phyloP scores from a whole-genome alignment of 2,329 filamentous ascomycete species.

The Colletotrichum sp. region DNA sequence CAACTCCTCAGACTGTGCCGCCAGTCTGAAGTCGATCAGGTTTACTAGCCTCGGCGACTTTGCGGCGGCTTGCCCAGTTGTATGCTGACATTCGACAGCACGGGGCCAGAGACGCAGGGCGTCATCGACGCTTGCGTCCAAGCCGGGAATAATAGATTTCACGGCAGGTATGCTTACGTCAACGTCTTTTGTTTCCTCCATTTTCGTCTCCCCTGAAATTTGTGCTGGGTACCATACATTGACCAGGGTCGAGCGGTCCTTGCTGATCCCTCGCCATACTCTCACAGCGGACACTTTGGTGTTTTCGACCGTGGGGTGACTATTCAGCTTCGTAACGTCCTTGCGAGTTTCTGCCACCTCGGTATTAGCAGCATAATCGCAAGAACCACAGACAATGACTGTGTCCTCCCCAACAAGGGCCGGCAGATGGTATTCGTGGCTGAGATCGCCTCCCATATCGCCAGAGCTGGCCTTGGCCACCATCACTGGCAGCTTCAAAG shows the following conservation, averaged over 20 bases:
- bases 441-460: conserved; percentile 92
- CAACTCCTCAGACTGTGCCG: conserved; percentile 26
- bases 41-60: conserved; percentile 31
- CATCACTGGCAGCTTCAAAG: conserved; percentile 82
- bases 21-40: conserved; percentile 37
- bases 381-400: conserved; percentile 76
- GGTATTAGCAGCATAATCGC: conserved; percentile 82
- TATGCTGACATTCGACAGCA: conserved; percentile 28
- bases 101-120: conserved; percentile 57
- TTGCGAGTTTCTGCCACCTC: conserved; percentile 70
- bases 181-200: conserved; percentile 19
- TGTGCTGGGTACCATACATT: conserved; percentile 67
- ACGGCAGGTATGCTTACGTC: conserved; percentile 62
- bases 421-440: conserved; percentile 92
- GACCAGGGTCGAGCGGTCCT: conserved; percentile 71
- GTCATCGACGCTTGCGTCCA: conserved; percentile 75
- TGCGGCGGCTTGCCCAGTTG: neutral
- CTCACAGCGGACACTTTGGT: conserved; percentile 30
- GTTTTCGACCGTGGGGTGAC: conserved; percentile 14
- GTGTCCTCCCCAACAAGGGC: conserved; percentile 84
- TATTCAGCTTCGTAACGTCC: conserved; percentile 5
- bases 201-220: neutral
- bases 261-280: conserved; percentile 69
- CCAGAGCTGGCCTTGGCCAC: conserved; percentile 91
- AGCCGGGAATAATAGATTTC: conserved; percentile 67